Base-by-base conservation (phyloP, 352 stramenopile species). In the Globisporangium nunn region DNA sequence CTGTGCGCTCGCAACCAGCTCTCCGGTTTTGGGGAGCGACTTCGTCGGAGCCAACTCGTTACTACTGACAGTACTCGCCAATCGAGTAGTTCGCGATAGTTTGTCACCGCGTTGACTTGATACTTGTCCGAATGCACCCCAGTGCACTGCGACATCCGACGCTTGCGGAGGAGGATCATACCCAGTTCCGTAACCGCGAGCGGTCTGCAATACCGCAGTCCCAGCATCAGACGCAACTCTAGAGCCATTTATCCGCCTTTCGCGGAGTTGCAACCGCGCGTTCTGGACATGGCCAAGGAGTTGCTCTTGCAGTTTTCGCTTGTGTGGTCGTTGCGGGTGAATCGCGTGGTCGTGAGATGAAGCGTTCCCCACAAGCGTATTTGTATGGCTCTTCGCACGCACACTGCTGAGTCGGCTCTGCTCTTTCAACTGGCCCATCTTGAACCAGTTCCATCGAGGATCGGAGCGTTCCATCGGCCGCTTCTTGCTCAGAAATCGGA, bases 251-350 rank as follows among this genome's bases (percentile, higher is more conserved):
- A 7, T 30, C 1, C 43, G 62, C 50, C 76, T 72, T n/a, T 81
- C 60, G 17, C 78, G 76, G 55, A 88, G 59, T n/a, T 74, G 63
- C 17, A 87, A 52, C n/a, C 71, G 63, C 41, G 67, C 64, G n/a
- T 58, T 63, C 69, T 86, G 78, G 47, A 87, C 71, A 1, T 60
- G 70, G 17, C 66, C 67, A 43, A 69, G 65, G n/a, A 54, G 63
- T 35, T 54, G 67, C 30, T 50, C 52, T 48, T 61, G 59, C 17
- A 55, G n/a, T 29, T 61, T 52, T 10, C 33, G 40, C 49, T 54
- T 55, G 17, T 47, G 37, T 4, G 30, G 28, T 15, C 40, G 46
- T 12, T 54, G 33, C 2, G 35, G 18, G 18, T 30, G 18, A 6
- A 31, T 39, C 6, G 43, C 23, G 7, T 45, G n/a, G 8, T 23